These are phyloP conservation scores for Glaciozyma antarctica DNA, from an alignment of 768 basidiomycete genomes.

Conservation along the genomic window DNA sequence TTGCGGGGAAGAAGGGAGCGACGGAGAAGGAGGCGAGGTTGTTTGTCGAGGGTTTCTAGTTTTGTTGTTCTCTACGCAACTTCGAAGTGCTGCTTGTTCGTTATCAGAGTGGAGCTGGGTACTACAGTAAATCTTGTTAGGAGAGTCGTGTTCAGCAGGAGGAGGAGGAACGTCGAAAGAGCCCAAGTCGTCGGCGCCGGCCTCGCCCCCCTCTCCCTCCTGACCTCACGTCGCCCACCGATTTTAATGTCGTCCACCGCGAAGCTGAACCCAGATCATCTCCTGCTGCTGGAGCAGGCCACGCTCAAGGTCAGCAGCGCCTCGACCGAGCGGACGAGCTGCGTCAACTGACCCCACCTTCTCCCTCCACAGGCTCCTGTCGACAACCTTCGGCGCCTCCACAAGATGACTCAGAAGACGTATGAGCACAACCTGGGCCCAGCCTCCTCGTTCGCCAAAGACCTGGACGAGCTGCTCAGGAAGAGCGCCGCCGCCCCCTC, in stretches of 20 bases:
- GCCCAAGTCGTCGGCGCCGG: background rate
- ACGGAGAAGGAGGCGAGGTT: conserved; percentile 1
- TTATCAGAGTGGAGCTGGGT: no score
- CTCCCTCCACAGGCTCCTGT: conserved; percentile 59
- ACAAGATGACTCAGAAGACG: conserved; percentile 67
- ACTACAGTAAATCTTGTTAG: no score
- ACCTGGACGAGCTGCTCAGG: conserved; percentile 45
- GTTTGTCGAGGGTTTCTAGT: background rate
- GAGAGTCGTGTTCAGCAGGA: no score
- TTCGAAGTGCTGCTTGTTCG: background rate
- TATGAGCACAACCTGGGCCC: conserved; percentile 68
- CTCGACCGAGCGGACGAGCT: no score
- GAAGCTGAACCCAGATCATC: background rate
- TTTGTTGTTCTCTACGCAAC: background rate
- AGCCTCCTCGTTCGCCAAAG: conserved; percentile 51
- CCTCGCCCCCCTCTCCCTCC: background rate
- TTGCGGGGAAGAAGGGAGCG: background rate
- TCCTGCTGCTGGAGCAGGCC: conserved; percentile 2
- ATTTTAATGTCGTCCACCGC: background rate
- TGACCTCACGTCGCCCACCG: background rate
- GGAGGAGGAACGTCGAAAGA: no score
- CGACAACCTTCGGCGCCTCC: conserved; percentile 80
- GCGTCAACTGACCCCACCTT: background rate
- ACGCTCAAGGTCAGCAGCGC: conserved; percentile 2
- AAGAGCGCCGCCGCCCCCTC: background rate